phyloP scores from a whole-genome alignment of 331 rosid genomes.

The Prunus yedoensis region DNA sequence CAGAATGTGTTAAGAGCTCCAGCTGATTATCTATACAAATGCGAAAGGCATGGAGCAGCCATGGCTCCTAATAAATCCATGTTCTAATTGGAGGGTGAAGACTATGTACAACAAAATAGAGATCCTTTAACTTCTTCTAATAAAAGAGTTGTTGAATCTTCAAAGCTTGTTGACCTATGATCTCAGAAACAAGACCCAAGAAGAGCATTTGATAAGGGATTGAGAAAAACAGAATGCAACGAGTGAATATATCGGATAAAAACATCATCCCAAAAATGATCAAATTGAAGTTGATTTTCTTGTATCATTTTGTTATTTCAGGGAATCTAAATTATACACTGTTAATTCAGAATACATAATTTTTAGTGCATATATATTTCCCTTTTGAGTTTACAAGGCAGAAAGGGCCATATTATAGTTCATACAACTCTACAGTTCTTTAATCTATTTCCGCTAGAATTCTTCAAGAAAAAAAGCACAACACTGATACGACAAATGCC shows the following conservation, averaged over 20 bases:
- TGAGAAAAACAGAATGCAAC: conserved; percentile 16
- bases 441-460: background rate
- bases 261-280: background rate
- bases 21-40: conserved; percentile 60
- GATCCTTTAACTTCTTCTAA: conserved; percentile 21
- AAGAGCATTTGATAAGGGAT: conserved; percentile 34
- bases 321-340: conserved; percentile 8
- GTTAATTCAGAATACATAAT: background rate
- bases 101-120: conserved; percentile 10
- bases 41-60: conserved; percentile 65
- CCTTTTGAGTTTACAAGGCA: background rate
- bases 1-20: conserved; percentile 81
- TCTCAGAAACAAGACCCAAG: conserved; percentile 20
- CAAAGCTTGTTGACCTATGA: conserved; percentile 20
- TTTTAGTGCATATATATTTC: background rate
- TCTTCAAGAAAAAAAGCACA: background rate
- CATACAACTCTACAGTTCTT: background rate
- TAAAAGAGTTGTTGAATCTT: conserved; percentile 24
- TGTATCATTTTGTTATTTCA: conserved; percentile 1
- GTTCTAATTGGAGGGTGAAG: conserved; percentile 23
- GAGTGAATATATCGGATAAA: background rate
- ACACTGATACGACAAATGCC: background rate
- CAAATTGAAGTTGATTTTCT: conserved; percentile 2
- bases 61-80: conserved; percentile 39
- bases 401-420: background rate